Conservation (phyloP, 495 filamentous ascomycete species). For the Neurospora sp. region DNA sequence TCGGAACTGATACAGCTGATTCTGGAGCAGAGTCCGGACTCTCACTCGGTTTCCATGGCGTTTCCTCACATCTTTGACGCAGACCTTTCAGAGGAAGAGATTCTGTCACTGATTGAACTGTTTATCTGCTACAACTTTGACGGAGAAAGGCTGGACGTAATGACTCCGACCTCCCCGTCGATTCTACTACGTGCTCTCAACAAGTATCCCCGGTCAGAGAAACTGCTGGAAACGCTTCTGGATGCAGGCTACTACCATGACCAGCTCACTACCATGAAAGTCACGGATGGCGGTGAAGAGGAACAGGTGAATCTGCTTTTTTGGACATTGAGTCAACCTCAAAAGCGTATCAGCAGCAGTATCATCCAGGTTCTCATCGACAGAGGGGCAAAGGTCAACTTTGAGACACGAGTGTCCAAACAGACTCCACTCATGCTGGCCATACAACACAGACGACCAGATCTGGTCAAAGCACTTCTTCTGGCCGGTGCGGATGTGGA, state of each 20-base stretch:
- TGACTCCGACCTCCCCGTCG: constrained; percentile 24
- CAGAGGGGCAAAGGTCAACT: constrained; percentile 36
- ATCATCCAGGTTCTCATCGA: constrained; percentile 33
- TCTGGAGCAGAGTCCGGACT: constrained; percentile 26
- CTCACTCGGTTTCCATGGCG: constrained; percentile 29
- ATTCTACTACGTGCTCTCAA: constrained; percentile 32
- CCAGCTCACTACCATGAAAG: constrained; percentile 21
- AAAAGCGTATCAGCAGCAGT: constrained; percentile 37
- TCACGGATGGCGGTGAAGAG: constrained; percentile 29
- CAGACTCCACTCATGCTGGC: constrained; percentile 40
- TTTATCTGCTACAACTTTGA: constrained; percentile 33
- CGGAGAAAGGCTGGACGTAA: constrained; percentile 31
- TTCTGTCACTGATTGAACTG: constrained; percentile 25
- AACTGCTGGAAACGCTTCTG: constrained; percentile 30
- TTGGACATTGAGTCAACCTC: constrained; percentile 38
- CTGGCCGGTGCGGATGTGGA: constrained; percentile 36
- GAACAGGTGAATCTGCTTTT: constrained; percentile 35
- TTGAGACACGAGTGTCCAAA: constrained; percentile 30
- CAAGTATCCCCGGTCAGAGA: constrained; percentile 34
- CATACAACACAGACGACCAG: constrained; percentile 30
- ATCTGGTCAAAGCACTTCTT: constrained; percentile 33
- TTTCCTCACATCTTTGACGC: constrained; percentile 34
- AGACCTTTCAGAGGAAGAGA: constrained; percentile 25
- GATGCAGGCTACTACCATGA: constrained; percentile 40
- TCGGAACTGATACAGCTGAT: constrained; percentile 28